Evolutionary conservation across 1,284 basidiomycete species (phyloP), one percentile per base, ranked within the genome.

Genomic region (Stereum hirsutum): DNA sequence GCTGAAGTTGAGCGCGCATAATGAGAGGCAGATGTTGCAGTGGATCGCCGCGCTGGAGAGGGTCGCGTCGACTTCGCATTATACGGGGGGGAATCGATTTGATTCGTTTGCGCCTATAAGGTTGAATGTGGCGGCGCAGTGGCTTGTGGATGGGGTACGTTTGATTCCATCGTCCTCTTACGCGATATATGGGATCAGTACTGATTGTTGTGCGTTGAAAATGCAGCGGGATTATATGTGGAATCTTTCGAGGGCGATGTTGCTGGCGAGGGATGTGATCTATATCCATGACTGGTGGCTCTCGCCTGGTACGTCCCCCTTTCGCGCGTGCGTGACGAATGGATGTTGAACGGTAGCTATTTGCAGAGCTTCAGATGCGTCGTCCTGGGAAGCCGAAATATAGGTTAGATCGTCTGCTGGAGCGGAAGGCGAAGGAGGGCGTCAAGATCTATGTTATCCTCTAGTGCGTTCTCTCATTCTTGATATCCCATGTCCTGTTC

Each of bases 241-340:
- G 94, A 95, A 95, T 57, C 66, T 99, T n/a, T 92, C 90, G 25
- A 78, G 91, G 38, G 95, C 96, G 0, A 87, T 99, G 42, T 70
- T 89, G 40, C 75, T 96, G 53, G 95, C 96, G 3, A 87, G 85
- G 57, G 89, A 96, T 54, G 77, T 72, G 20, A 89, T 94, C 47
- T 91, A 91, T 57, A 95, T 96, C 32, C 92, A 96, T 57, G 91
- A 93, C 62, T 96, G 93, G 93, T 96, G 92, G 92, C 63, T 92
- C 25, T 89, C 86, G 17, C 88, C 89, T 2, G 87, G 86, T 85
- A 56, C 41, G 65, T 44, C 26, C 21, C 5, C 5, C 14, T 17
- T 39, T 23, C 27, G 21, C 17, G 3, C 36, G 7, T 33, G 35
- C 41, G 31, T 34, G 20, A 24, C 26, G 46, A 28, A 33, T n/a